Evolutionary conservation across 495 filamentous ascomycete species (phyloP), one percentile per base, ranked within the genome.

Genomic region (Aspergillus mulundensis): DNA sequence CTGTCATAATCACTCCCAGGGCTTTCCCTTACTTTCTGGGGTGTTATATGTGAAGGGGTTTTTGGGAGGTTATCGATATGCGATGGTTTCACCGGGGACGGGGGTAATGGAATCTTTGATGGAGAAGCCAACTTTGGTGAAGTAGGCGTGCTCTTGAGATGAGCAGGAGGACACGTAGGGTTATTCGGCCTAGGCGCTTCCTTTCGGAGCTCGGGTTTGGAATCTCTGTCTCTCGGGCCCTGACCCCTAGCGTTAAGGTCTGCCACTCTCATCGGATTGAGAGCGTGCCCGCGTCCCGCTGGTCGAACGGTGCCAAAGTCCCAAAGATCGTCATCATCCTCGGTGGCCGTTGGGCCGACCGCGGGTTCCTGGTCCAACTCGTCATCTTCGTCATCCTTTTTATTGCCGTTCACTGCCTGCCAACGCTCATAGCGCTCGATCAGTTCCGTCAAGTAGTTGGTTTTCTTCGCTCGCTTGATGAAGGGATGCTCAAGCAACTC

Each of bases 271-370:
- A 94, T 84, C 0, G 84, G 75, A 52, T 82, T 84, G 19, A 90
- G 71, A 11, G 72, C 84, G 7, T 60, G 60, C 21, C 74, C 77
- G 64, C 86, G 76, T 28, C 78, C 82, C 20, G 80, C 84, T 25
- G 91, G 84, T 41, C 90, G 79, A 45, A 96, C 87, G 1, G 92
- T 97, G 21, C 92, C 91, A 77, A 97, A 97, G 70, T 97, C 92
- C 92, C 92, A 97, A 56, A 96, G 83, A 66, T 96, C 90, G 61
- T 91, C 87, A 48, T 91, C 82, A 20, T 78, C 72, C 32, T 74
- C 69, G 0, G 56, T 46, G 16, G 56, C 51, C 24, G 56, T 28
- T 28, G 58, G 24, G 16, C 56, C 57, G 1, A 63, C 54, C 6
- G 66, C 48, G 7, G 77, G 69, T 11, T 82, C 77, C 42, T 72